Conservation (phyloP, 495 filamentous ascomycete species). For the Trichoderma asperelloides region DNA sequence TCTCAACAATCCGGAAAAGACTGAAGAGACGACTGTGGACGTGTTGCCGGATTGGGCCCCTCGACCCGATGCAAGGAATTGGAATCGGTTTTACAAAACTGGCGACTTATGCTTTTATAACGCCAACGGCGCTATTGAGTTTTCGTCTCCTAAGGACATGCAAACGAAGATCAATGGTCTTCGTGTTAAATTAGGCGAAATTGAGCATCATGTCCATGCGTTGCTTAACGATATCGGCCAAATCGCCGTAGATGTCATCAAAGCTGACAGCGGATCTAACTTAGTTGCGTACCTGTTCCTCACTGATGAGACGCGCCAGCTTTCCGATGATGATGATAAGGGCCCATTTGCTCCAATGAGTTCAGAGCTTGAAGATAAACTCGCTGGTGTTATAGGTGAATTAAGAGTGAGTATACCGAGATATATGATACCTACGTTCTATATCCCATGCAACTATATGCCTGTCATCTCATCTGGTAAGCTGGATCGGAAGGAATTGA, state of each 20-base stretch:
- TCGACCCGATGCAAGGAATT: background rate
- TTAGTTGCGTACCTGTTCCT: conserved; percentile 28
- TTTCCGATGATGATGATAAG: conserved; percentile 20
- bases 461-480: conserved; percentile 24
- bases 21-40: conserved; percentile 7
- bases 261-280: conserved; percentile 20
- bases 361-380: conserved; percentile 27
- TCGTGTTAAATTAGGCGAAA: conserved; percentile 35
- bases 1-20: background rate
- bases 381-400: conserved; percentile 21
- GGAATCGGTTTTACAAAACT: conserved; percentile 29
- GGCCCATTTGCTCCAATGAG: conserved; percentile 30
- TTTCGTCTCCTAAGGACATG: conserved; percentile 19
- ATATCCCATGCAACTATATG: conserved; percentile 25
- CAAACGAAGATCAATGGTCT: conserved; percentile 34
- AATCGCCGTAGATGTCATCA: conserved; percentile 12
- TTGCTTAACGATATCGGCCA: conserved; percentile 13
- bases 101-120: conserved; percentile 36
- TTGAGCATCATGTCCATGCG: conserved; percentile 15
- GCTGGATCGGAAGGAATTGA: conserved; percentile 43
- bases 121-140: conserved; percentile 36
- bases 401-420: conserved; percentile 25
- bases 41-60: background rate
- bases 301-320: conserved; percentile 19
- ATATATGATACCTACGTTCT: conserved; percentile 52